Evolutionary conservation across 1,284 basidiomycete species (phyloP), one percentile per base, ranked within the genome.

Genomic region (Moesziomyces antarcticus): DNA sequence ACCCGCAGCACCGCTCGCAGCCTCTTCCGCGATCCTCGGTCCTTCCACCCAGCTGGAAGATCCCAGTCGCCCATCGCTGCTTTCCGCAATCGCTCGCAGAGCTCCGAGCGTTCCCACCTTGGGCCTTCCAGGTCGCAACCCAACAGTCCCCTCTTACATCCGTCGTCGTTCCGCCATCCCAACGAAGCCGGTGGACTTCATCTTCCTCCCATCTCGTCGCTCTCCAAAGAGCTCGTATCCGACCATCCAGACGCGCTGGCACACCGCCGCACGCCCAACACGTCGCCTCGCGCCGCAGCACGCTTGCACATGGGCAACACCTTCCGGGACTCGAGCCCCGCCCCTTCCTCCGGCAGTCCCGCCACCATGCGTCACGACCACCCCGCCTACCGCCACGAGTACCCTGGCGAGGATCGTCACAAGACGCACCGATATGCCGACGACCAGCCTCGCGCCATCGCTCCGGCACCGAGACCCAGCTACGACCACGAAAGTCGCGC

Each of bases 261-360:
- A n/a, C 52, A 63, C 46, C 69, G 63, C 40, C 55, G 52, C 48
- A 67, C 64, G 16, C 64, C 70, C 40, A 67, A 54, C 52, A 55
- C 70, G 25, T 73, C 70, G 52, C 70, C 70, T 35, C 59, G 64
- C 41, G 42, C 50, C n/a, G 24, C 60, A 5, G 35, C 59, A 42
- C 62, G 60, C 43, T 58, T 56, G 50, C 56, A 61, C 44, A 73
- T 73, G 71, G 71, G 71, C 61, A 68, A 68, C 57, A 68, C 71
- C 50, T 68, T 68, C 50, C 55, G 54, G 22, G 71, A 61, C 22
- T 53, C 61, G 48, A 73, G 71, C 59, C 71, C 71, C 30, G 65
- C 71, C 58, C 41, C 50, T n/a, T 61, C 57, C 25, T 52, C 41
- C 27, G 71, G 60, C 41, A 73, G 64, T 37, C 70, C 70, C 22